These are phyloP conservation scores for Podaxis pistillaris DNA, from an alignment of 768 basidiomycete species.

Conservation along the genomic window DNA sequence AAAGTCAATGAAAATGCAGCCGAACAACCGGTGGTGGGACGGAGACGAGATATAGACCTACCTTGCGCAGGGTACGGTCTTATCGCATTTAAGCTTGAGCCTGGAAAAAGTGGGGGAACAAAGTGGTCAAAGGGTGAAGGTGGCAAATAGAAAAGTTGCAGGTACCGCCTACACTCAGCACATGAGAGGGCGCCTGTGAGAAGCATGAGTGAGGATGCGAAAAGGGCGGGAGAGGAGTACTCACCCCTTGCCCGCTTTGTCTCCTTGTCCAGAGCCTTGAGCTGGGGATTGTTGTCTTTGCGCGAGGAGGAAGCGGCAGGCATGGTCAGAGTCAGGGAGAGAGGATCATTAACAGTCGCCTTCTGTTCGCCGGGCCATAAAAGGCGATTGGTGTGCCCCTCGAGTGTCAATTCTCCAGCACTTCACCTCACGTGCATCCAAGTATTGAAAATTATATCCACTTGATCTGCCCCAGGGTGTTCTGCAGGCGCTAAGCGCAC, in stretches of 20 bases:
- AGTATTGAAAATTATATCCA: no score
- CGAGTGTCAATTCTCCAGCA: no score
- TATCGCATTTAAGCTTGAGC: conserved; percentile 74
- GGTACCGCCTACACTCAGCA: conserved; percentile 63
- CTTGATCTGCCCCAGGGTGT: no score
- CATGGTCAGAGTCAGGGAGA: background rate
- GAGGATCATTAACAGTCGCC: background rate
- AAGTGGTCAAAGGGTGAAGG: background rate
- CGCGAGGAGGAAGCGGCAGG: conserved; percentile 23
- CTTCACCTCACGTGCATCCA: no score
- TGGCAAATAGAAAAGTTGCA: conserved; percentile 4
- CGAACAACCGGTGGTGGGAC: background rate
- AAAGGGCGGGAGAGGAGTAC: conserved; percentile 2
- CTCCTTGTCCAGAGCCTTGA: conserved; percentile 60
- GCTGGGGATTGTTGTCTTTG: conserved; percentile 41
- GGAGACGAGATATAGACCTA: conserved; percentile 17
- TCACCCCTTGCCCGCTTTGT: conserved; percentile 60
- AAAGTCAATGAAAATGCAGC: conserved; percentile 1
- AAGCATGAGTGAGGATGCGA: background rate
- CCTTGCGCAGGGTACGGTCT: conserved; percentile 61
- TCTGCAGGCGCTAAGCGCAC: no score
- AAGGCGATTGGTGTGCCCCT: no score
- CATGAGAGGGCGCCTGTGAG: conserved; percentile 49
- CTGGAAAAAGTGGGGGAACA: conserved; percentile 27
- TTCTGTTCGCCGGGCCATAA: no score